Evolutionary conservation across 345 rosid genomes (phyloP), one percentile per base, ranked within the genome.

Genomic region (Pugionium cornutum): DNA sequence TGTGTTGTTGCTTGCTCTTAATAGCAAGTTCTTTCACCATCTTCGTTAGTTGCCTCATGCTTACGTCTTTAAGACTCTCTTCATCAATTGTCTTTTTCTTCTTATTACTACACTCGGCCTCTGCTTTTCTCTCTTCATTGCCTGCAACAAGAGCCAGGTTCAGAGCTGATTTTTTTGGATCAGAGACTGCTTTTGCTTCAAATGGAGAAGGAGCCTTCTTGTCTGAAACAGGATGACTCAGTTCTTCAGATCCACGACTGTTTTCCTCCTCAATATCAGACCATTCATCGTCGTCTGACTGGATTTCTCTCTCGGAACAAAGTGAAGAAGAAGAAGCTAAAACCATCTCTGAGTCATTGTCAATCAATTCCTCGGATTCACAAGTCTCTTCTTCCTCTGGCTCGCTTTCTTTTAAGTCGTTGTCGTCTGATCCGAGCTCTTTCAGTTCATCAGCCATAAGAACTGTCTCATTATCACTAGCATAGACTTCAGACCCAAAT

Each of bases 21-120:
- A 69, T 8, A 5, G 4, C 4, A 6, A 82, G 77, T 6, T 82
- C 68, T 62, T 64, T 73, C 48, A 79, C 41, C 80, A 60, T 60
- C 81, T 81, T 85, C 31, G 29, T 70, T 58, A 88, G 75, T 60
- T 65, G 33, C 72, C 89, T 83, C 28, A 79, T 25, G 64, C 95
- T 88, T 58, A 41, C 41, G 1, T 47, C 73, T 26, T 62, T 58
- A 28, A 76, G 62, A 5, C 44, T 57, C 25, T 73, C 78, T 59
- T 72, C 80, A 27, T 62, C 75, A 39, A 36, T 34, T 27, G 0
- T 36, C 39, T 39, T 65, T 58, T 66, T 78, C 33, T 55, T 40
- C 44, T 40, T 40, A 2, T 37, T 59, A 4, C 62, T 62, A 36
- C 42, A 32, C 7, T 46, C 65, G 11, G 59, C 53, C 62, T 71